Percentiles rank a stretch among this genome's conserved stretches.
These are phyloP conservation scores for Xylaria sp. DNA, from an alignment of 2,329 filamentous ascomycete species.

Conservation along the genomic window DNA sequence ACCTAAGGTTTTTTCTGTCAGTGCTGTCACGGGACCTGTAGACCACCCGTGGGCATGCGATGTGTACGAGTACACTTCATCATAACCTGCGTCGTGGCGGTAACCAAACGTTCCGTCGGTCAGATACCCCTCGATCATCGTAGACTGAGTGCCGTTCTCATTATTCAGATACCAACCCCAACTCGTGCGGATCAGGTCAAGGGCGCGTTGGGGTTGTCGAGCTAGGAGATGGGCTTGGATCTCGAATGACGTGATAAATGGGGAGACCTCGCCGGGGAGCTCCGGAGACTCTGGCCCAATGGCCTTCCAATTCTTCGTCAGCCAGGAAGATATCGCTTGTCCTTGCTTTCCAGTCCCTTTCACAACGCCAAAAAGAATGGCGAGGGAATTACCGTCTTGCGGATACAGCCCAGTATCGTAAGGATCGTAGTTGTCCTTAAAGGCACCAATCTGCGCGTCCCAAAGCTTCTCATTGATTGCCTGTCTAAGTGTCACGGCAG, in stretches of 20 bases:
- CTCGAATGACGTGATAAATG: constrained; percentile 69
- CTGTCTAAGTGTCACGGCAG: constrained; percentile 55
- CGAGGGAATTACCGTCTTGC: constrained; percentile 70
- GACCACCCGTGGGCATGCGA: constrained; percentile 64
- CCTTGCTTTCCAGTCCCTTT: constrained; percentile 49
- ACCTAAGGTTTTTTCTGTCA: constrained; percentile 58
- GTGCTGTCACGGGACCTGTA: constrained; percentile 58
- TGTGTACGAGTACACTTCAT: constrained; percentile 58
- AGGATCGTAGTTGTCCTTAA: constrained; percentile 61
- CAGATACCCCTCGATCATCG: constrained; percentile 69
- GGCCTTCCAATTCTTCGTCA: constrained; percentile 64
- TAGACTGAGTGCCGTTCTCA: constrained; percentile 67
- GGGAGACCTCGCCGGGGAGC: constrained; percentile 66
- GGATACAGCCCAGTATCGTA: constrained; percentile 60
- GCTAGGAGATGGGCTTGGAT: constrained; percentile 66
- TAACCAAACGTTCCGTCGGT: constrained; percentile 68
- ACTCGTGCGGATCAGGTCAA: constrained; percentile 64
- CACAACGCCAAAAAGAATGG: constrained; percentile 61
- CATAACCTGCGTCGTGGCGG: constrained; percentile 62
- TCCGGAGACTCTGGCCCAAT: constrained; percentile 68
- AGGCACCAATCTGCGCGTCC: constrained; percentile 60
- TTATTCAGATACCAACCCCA: constrained; percentile 72
- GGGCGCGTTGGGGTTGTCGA: constrained; percentile 60
- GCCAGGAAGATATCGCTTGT: constrained; percentile 55
- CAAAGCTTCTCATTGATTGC: constrained; percentile 62